Evolutionary conservation across 768 basidiomycete species (phyloP), one percentile per base, ranked within the genome.

Genomic region (Lenzites betulinus): DNA sequence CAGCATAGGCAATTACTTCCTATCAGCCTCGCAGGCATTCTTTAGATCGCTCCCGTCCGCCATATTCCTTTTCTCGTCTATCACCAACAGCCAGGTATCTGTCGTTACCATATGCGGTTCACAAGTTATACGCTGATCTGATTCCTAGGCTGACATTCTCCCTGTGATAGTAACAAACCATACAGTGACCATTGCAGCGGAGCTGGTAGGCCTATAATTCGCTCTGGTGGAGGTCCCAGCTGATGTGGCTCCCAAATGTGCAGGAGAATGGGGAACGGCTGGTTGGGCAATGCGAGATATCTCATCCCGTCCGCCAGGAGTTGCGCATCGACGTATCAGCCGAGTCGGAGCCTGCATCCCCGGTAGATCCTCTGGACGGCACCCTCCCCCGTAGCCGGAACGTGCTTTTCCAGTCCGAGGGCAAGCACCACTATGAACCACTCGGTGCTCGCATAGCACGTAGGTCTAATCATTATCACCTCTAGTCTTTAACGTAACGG

Each of bases 121-220:
- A 5, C 13, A n/a, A 18, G 2, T n/a, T 56, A 48, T 54, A 59
- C 53, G 38, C 52, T 51, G n/a, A 59, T 28, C 61, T 53, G 41
- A 44, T 43, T 61, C 59, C 60, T 73, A 80, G 82, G 88, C 92
- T 12, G 83, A 88, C 61, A 95, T 98, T 58, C 77, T 96, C 2
- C 95, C 95, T 0, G 92, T 88, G 3, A 90, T 98, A 64, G 86
- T 95, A 41, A 98, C 95, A 13, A 95, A 93, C 73, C 92, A 93
- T 71, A 94, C 91, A 0, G 93, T 94, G n/a, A 97, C 95, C 15
- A 94, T 98, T 63, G 92, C 94, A 39, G 93, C 89, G 23, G 89
- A 95, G 73, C 80, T 96, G 68, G 90, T 85, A 28, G 68, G 79
- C 75, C 15, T 16, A 47, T 36, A 39, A 48, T 36, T 2, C 50